A percentile compares a stretch with the other conserved stretches of the same genome.
Conservation (phyloP, 2,329 filamentous ascomycete species). For the Claviceps cyperi region DNA sequence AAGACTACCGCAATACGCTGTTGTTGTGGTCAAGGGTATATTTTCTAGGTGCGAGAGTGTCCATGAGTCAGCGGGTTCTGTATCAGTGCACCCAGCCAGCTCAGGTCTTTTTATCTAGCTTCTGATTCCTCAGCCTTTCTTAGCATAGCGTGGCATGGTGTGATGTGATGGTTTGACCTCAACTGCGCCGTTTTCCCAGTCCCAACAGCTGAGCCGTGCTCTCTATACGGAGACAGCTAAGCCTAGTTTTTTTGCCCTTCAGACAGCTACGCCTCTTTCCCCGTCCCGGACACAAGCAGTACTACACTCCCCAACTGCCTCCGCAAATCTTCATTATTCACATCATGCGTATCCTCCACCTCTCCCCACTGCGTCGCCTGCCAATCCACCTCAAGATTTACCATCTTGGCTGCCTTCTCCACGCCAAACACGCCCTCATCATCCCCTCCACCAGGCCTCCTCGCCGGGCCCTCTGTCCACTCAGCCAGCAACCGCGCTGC, state of each 20-base stretch:
- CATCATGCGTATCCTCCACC: conserved; percentile 96
- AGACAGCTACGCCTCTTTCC: conserved; percentile 10
- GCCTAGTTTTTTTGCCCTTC: no score
- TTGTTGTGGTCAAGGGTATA: no score
- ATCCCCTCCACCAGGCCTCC: conserved; percentile 21
- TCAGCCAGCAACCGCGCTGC: conserved; percentile 66
- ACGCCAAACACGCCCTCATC: conserved; percentile 47
- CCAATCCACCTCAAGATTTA: conserved; percentile 76
- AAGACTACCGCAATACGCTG: no score
- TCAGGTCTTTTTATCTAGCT: no score
- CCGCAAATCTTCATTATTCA: conserved; percentile 77
- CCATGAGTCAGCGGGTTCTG: no score
- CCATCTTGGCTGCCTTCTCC: conserved; percentile 64
- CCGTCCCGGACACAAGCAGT: conserved; percentile 56
- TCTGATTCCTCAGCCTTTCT: no score
- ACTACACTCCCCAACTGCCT: conserved; percentile 81
- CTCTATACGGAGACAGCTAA: no score
- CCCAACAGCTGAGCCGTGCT: conserved; percentile 21
- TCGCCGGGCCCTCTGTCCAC: conserved; percentile 64
- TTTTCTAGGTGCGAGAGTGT: no score
- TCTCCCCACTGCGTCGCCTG: conserved; percentile 89
- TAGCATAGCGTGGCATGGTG: no score
- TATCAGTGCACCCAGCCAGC: no score
- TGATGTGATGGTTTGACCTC: no score
- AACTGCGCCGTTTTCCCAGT: conserved; percentile 13